phyloP scores from a whole-genome alignment of 805 yeast species.

The Candida qinlingensis region DNA sequence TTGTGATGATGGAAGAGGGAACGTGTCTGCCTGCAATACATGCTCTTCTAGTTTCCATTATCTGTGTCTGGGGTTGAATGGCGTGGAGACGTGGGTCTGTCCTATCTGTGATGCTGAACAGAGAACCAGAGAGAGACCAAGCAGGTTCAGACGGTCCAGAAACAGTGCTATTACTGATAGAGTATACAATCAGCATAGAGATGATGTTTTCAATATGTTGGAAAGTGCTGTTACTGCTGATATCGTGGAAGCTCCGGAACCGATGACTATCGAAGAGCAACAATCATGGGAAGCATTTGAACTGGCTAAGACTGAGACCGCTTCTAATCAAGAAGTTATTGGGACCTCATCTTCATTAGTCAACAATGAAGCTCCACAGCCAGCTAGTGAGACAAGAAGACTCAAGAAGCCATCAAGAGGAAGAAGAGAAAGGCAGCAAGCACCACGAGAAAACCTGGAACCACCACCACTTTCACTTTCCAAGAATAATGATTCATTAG shows the following conservation, averaged over 20 bases:
- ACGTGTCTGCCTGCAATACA: slow-evolving; percentile 20
- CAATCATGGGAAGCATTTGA: slow-evolving; percentile 23
- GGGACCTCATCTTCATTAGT: too few relatives aligned
- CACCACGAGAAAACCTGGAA: too few relatives aligned
- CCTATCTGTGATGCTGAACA: slow-evolving; percentile 47
- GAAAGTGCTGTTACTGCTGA: slow-evolving; percentile 5
- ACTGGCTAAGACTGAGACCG: slow-evolving; percentile 9
- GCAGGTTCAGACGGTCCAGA: slow-evolving; percentile 22
- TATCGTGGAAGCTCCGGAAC: slow-evolving; percentile 8
- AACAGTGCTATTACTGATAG: slow-evolving; percentile 25
- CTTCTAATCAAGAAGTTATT: background rate
- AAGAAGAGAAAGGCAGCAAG: background rate
- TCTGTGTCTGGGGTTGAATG: slow-evolving; percentile 32
- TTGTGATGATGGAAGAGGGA: slow-evolving; percentile 19
- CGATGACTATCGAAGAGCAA: slow-evolving; percentile 19
- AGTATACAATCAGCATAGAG: slow-evolving; percentile 17
- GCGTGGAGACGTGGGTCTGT: slow-evolving; percentile 36
- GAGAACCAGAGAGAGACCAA: slow-evolving; percentile 19
- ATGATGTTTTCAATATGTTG: background rate
- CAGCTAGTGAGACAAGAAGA: slow-evolving; percentile 4
- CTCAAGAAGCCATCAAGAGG: slow-evolving; percentile 21
- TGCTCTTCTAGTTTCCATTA: slow-evolving; percentile 39
- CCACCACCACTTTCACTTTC: background rate
- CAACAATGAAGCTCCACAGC: too few relatives aligned
- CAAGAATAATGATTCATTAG: slow-evolving; percentile 7